Percentiles rank a stretch among this genome's conserved stretches.
Conservation (phyloP, 768 basidiomycete genomes). For the Amanita fuliginea region DNA sequence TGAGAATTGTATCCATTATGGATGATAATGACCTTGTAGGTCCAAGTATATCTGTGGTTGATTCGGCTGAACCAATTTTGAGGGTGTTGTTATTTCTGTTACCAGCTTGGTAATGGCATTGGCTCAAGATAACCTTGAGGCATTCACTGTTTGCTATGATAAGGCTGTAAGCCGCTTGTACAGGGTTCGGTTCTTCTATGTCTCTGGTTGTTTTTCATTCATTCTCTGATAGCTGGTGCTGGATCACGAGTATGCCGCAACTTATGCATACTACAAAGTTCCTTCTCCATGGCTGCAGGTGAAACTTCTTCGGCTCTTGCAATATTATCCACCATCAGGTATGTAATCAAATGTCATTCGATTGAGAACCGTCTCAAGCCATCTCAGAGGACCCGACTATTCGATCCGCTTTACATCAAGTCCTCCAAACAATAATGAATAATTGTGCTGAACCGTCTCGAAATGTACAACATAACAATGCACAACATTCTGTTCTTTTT, state of each 20-base stretch:
- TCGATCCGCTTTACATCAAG: slow-evolving; percentile 63
- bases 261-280: slow-evolving; percentile 96
- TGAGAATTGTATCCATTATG: slow-evolving; percentile 92
- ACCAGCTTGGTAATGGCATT: slow-evolving; percentile 90
- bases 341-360: slow-evolving; percentile 12
- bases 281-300: slow-evolving; percentile 98
- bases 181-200: slow-evolving; percentile 40
- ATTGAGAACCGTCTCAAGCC: slow-evolving; percentile 1
- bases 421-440: slow-evolving; percentile 84
- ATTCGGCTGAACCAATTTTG: not conserved
- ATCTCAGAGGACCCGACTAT: slow-evolving; percentile 72
- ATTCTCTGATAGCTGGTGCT: slow-evolving; percentile 59
- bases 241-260: slow-evolving; percentile 77
- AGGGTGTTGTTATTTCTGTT: slow-evolving; percentile 94
- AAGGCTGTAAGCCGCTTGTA: slow-evolving; percentile 88
- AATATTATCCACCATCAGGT: slow-evolving; percentile 96
- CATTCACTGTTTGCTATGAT: slow-evolving; percentile 85
- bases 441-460: slow-evolving; percentile 83
- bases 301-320: slow-evolving; percentile 83
- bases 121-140: slow-evolving; percentile 88
- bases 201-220: not conserved
- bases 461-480: slow-evolving; percentile 98
- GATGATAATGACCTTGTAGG: slow-evolving; percentile 79
- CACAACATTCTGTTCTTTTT: slow-evolving; percentile 95
- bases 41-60: slow-evolving; percentile 8